Evolutionary conservation across 2,329 filamentous ascomycete genomes (phyloP), one percentile per base, ranked within the genome.

Genomic region (Aspergillus awamori): DNA sequence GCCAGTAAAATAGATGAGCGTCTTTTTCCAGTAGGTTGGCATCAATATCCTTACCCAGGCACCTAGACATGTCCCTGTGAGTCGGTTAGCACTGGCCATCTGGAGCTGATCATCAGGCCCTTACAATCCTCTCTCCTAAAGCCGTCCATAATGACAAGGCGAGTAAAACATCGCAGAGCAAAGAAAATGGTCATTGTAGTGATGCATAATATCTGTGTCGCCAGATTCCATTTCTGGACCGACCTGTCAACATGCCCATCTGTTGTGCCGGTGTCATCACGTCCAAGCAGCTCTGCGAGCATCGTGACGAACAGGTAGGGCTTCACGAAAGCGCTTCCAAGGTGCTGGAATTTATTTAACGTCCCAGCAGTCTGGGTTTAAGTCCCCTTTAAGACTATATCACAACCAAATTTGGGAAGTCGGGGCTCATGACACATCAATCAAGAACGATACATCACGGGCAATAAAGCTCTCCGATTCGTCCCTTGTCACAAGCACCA

Each of bases 171-270:
- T 8, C 71, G 65, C 15, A 72, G 28, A 1, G 45, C 57, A 38
- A 71, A 72, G 60, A 71, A 72, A 5, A 69, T 13, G 3, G 67
- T 69, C 65, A 70, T 74, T 2, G 58, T 54, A 17, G 64, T 48
- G 11, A 73, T 72, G 43, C 71, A 73, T 55, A 73, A 30, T 49
- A 68, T 63, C 61, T 73, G 72, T 4, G 67, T 69, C 5, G 58
- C 65, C 38, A 60, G 64, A 49, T 74, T 70, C 69, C 67, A 72
- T 22, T 57, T 62, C 33, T 73, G 67, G n/a, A 71, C 62, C 36
- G 61, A 59, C 30, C n/a, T 53, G 41, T 71, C 61, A n/a, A 70
- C 61, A 5, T 59, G 22, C 1, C 59, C 30, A 20, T 36, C 55
- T 17, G 47, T 30, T 10, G n/a, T 28, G 10, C 26, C 28, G 47